Base-by-base conservation (phyloP, 208 protist species). In the Herpetomonas samuelpessoai region DNA sequence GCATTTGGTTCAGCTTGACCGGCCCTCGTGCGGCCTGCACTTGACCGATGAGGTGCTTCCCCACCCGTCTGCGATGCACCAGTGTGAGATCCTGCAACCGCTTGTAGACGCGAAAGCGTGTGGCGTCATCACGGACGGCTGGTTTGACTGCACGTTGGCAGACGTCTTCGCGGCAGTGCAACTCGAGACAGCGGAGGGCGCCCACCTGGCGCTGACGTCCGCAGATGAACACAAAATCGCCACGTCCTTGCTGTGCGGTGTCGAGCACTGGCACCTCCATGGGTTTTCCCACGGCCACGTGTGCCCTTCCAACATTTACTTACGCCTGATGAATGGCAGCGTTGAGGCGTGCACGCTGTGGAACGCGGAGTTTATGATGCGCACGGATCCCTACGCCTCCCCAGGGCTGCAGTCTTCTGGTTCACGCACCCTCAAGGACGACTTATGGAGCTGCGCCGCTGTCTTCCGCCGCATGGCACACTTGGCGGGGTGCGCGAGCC, bases 251-350 rank as follows among this genome's bases (percentile, higher is more conserved):
- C 26, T 90, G 38, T 84, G 74, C 62, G 87, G 80, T 9, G 26
- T 96, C 31, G 87, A 96, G 65, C 87, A 96, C 57, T 93, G 79
- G 81, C 91, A 96, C 54, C 72, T 94, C 44, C 87, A 92, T 64
- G 66, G 76, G 28, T 46, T 81, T 12, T 44, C 70, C 18, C 91
- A 96, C 57, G 83, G 87, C 10, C 76, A 91, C 52, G 57, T 96
- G 6, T 52, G 63, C 27, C 74, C 83, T 7, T 57, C 68, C 52
- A 96, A 96, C 65, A 47, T 96, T 3, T 87, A 88, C 57, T 27
- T 96, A 27, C 62, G 63, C 51, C 71, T 91, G 12, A 68, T 59
- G 27, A 57, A 79, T 47, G 61, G 68, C 12, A 60, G 60, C 44
- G 63, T 84, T 22, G 60, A 79, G 50, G 56, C 64, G n/a, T 95